Percentiles rank a stretch among this genome's conserved stretches.
Conservation (phyloP, 108 stramenopile species). For the Craspedostauros australis region DNA sequence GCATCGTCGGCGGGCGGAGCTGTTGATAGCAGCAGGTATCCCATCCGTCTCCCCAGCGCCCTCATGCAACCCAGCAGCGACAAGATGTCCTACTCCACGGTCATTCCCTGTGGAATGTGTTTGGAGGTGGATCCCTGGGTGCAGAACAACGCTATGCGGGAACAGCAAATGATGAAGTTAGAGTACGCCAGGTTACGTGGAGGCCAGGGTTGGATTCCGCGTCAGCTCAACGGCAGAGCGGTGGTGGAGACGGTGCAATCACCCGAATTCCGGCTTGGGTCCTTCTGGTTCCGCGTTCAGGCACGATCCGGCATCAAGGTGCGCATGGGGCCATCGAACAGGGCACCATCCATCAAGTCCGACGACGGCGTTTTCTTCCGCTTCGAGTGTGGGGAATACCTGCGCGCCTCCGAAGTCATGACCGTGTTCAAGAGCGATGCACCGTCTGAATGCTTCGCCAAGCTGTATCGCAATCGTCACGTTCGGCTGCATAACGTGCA, state of each 20-base stretch:
- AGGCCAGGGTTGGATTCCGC: slow-evolving; percentile 82
- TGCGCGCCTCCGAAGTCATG: slow-evolving; percentile 74
- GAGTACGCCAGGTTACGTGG: slow-evolving; percentile 62
- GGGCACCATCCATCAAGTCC: slow-evolving; percentile 63
- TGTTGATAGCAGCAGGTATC: slow-evolving; percentile 5
- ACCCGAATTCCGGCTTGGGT: slow-evolving; percentile 71
- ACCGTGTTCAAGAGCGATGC: slow-evolving; percentile 41
- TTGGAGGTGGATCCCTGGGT: slow-evolving; percentile 61
- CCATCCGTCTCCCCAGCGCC: slow-evolving; percentile 3
- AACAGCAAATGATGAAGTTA: neutral
- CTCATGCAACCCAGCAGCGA: neutral
- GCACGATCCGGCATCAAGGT: slow-evolving; percentile 59
- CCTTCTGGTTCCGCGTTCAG: slow-evolving; percentile 81
- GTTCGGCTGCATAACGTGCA: slow-evolving; percentile 26
- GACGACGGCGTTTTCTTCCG: slow-evolving; percentile 65
- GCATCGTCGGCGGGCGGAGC: neutral
- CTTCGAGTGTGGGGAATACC: slow-evolving; percentile 86
- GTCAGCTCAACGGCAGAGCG: slow-evolving; percentile 30
- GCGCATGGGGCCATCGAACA: slow-evolving; percentile 62
- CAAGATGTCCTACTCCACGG: slow-evolving; percentile 5
- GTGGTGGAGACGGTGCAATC: slow-evolving; percentile 9
- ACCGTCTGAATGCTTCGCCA: slow-evolving; percentile 66
- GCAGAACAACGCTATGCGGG: slow-evolving; percentile 4
- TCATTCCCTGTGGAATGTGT: slow-evolving; percentile 66
- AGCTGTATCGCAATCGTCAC: slow-evolving; percentile 73